These are phyloP conservation scores for Nepenthes alata DNA, from an alignment of 179 eudicot species.

Conservation along the genomic window DNA sequence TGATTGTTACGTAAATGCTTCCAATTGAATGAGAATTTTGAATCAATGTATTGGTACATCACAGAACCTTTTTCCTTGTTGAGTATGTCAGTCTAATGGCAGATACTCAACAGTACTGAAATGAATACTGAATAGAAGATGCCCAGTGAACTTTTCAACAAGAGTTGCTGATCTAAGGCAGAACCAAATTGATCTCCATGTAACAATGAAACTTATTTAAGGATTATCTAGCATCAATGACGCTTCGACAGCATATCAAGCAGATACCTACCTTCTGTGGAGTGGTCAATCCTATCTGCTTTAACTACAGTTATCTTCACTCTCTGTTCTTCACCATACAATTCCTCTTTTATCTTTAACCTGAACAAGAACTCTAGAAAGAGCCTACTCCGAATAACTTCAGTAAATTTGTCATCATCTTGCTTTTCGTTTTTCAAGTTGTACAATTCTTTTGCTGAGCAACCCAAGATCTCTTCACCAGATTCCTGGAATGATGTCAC, in stretches of 20 bases:
- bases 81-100: too few species aligned
- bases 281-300: conserved; percentile 58
- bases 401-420: conserved; percentile 47
- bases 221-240: not conserved
- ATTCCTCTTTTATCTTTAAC: conserved; percentile 89
- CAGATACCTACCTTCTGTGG: conserved; percentile 48
- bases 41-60: too few species aligned
- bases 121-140: too few species aligned
- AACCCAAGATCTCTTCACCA: conserved; percentile 82
- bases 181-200: too few species aligned
- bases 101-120: too few species aligned
- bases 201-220: too few species aligned
- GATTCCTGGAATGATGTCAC: conserved; percentile 90
- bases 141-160: too few species aligned
- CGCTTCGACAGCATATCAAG: conserved; percentile 34
- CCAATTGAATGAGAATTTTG: too few species aligned
- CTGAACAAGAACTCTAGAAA: conserved; percentile 40
- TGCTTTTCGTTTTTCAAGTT: conserved; percentile 47
- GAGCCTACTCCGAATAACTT: conserved; percentile 36
- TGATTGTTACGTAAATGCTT: too few species aligned
- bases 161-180: too few species aligned
- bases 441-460: conserved; percentile 77
- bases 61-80: too few species aligned
- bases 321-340: conserved; percentile 83
- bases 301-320: conserved; percentile 77